A percentile compares a stretch with the other conserved stretches of the same genome.
Evolutionary conservation across 2,329 filamentous ascomycete species (phyloP).

Genomic region (Fusarium falciforme): DNA sequence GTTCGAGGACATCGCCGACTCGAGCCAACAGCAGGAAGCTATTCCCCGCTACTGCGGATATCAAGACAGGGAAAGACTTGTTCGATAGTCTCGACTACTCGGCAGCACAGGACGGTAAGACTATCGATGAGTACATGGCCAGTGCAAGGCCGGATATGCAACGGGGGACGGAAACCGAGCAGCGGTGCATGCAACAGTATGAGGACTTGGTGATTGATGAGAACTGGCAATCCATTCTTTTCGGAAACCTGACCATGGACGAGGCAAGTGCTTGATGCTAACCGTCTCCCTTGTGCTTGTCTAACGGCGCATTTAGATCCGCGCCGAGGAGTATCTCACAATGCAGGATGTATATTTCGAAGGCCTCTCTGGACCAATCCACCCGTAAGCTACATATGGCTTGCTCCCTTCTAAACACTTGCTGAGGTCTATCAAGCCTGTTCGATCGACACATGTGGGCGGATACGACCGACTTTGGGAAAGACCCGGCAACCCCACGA

Average conservation of each 20-base stretch:
- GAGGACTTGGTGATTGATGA: constrained; percentile 44
- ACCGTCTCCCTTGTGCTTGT: background rate
- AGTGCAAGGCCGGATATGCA: constrained; percentile 14
- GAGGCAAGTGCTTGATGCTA: constrained; percentile 34
- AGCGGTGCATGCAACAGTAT: constrained; percentile 36
- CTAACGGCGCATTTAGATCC: constrained; percentile 30
- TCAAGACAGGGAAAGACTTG: constrained; percentile 37
- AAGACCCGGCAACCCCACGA: background rate
- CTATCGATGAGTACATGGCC: constrained; percentile 37
- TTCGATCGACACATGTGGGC: constrained; percentile 26
- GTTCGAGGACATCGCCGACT: constrained; percentile 48
- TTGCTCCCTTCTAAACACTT: background rate
- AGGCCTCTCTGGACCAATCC: constrained; percentile 36
- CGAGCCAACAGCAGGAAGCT: constrained; percentile 32
- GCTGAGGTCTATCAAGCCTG: constrained; percentile 18
- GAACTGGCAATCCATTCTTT: constrained; percentile 46
- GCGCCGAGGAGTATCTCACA: constrained; percentile 38
- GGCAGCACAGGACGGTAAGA: constrained; percentile 14
- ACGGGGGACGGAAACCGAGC: constrained; percentile 18
- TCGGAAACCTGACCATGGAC: constrained; percentile 47
- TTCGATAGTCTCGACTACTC: constrained; percentile 29
- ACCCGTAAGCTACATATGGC: constrained; percentile 29
- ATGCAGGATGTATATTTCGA: constrained; percentile 18
- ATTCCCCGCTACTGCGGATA: constrained; percentile 5
- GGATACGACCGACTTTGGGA: background rate